Evolutionary conservation across 768 basidiomycete species (phyloP), one percentile per base, ranked within the genome.

Genomic region (Agrocybe praecox): DNA sequence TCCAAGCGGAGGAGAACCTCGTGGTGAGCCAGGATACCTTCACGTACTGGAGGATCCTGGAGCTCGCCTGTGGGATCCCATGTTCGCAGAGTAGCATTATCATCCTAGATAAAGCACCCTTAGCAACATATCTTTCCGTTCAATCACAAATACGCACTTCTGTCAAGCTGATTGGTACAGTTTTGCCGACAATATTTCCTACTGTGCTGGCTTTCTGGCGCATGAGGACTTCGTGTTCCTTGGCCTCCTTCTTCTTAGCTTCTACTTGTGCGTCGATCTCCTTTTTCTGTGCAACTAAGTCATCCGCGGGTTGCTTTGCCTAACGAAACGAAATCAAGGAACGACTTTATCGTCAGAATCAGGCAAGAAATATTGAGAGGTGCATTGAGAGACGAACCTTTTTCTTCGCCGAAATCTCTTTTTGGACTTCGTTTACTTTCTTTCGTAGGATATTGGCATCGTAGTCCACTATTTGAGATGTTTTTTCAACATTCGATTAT

Each of bases 1-100:
- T 97, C 97, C 23, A 99, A 77, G 43, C 94, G 84, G 46, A 94
- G 83, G 46, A 99, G 82, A 22, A 98, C 94, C 76, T 99, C 97
- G 66, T 99, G 96, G 71, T 99, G 97, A n/a, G 96, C 88, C 75
- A 98, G 82, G 67, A 98, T 94, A 48, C 83, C 88, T 3, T 80
- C 75, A 69, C 83, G 85, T 64, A 85, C 82, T 63, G 88, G 83
- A 21, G 88, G 90, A 62, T 92, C 85, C 24, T 76, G 87, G 56
- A 84, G 79, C 21, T 87, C 84, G 7, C 88, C 90, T 34, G 85
- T 82, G 1, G 96, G 94, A 74, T 94, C 88, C 90, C 92, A 98
- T 54, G 86, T 92, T 57, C 86, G 80, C 14, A 95, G 62, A 2
- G 88, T 87, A 1, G 72, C 76, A 72, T 99, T 99, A 71, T 98